Conservation (phyloP, 345 rosid species). For the Rhodamnia rubescens region DNA sequence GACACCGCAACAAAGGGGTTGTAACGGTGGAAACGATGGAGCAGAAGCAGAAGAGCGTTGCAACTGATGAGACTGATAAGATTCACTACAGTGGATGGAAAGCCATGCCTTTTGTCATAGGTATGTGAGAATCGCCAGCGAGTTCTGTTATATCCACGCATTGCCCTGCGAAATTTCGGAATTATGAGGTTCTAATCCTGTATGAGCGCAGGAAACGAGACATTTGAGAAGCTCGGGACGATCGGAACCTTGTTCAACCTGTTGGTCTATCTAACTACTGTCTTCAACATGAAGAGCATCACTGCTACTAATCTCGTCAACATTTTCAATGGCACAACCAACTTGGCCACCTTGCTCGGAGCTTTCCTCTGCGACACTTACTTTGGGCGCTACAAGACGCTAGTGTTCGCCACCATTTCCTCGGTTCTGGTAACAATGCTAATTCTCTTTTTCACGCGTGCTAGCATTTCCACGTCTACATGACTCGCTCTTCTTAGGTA, state of each 20-base stretch:
- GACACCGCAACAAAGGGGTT: not conserved
- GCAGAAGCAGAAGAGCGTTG: not conserved
- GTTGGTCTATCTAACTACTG: slow-evolving; percentile 38
- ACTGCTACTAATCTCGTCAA: slow-evolving; percentile 47
- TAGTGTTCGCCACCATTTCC: slow-evolving; percentile 43
- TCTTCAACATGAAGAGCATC: slow-evolving; percentile 63
- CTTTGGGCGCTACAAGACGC: slow-evolving; percentile 57
- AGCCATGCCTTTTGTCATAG: slow-evolving; percentile 11
- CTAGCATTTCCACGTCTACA: not conserved
- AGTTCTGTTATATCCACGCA: not conserved
- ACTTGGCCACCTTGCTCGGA: slow-evolving; percentile 48
- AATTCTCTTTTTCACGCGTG: not conserved
- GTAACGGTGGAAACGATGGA: not conserved
- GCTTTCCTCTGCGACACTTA: slow-evolving; percentile 61
- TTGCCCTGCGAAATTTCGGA: not conserved
- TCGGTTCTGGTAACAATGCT: slow-evolving; percentile 36
- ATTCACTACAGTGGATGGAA: not conserved
- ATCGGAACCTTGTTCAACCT: slow-evolving; percentile 40
- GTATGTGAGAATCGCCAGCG: not conserved
- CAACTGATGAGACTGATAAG: not conserved
- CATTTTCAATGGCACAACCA: slow-evolving; percentile 51
- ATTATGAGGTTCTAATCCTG: not conserved
- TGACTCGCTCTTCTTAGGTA: not conserved
- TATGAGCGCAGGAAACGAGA: slow-evolving; percentile 42
- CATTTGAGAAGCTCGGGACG: slow-evolving; percentile 58